Base-by-base conservation (phyloP, 495 filamentous ascomycete genomes). In the Lichenothelia convexa region DNA sequence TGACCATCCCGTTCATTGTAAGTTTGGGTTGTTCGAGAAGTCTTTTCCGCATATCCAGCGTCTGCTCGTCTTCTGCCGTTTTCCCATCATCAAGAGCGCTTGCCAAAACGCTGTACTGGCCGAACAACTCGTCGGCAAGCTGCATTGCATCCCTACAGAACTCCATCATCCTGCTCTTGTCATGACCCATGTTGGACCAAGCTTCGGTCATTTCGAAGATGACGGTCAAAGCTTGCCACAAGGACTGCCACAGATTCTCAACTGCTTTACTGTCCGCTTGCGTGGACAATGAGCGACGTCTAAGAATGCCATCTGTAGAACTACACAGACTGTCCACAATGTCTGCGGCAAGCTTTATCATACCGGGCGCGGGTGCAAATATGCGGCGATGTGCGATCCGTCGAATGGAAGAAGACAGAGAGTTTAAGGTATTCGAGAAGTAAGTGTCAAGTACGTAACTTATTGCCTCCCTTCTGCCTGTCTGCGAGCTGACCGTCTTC, bases 141-240 rank as follows among this genome's bases (percentile, higher is more conserved):
- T 94, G 79, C 64, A 95, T 95, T 19, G 78, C 76, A 46, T 94
- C 82, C 43, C 89, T 72, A 47, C 81, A 89, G 45, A 95, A 94
- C 34, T 95, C 79, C 49, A 78, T 71, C 80, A 97, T 79, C 18
- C 65, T 59, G 12, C 64, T 56, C 54, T 80, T 82, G 19, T 86
- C 75, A 39, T 71, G 64, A 7, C 70, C 67, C 17, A 68, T 56
- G 35, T 74, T 55, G 43, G 66, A 73, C 87, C 89, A 97, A 3
- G 53, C 54, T 45, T 93, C 81, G 16, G 82, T 87, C 47, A 71
- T 73, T 32, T 69, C 60, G 49, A 94, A 93, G n/a, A 91, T 80
- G 11, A 77, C 71, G 2, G 71, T 72, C 32, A 94, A 55, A 20
- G 68, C 68, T 29, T 69, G 66, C 89, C 89, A 97, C 42, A 81